These are phyloP conservation scores for Tetrastigma voinierianum DNA, from an alignment of 164 flowering plant genomes.

Conservation along the genomic window DNA sequence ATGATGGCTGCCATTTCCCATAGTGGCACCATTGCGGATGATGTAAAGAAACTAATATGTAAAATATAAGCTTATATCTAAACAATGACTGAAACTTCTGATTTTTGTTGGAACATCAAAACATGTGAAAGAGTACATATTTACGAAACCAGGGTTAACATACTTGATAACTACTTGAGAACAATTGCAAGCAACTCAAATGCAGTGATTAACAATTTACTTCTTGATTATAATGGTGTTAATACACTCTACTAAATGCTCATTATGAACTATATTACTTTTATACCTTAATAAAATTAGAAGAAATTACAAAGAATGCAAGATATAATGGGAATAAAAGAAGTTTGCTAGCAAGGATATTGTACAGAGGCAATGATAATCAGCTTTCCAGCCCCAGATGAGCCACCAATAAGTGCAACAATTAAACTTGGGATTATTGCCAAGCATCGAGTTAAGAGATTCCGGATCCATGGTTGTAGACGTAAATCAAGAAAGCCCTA, in stretches of 20 bases:
- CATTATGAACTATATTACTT: too few relatives aligned
- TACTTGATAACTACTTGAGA: too few relatives aligned
- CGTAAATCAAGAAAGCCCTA: constrained; percentile 90
- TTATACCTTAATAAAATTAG: background rate
- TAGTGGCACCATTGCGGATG: too few relatives aligned
- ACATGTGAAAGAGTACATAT: too few relatives aligned
- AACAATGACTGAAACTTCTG: background rate
- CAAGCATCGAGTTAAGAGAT: constrained; percentile 77
- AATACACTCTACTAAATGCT: too few relatives aligned
- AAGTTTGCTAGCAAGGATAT: background rate
- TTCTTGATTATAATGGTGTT: too few relatives aligned
- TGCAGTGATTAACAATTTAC: too few relatives aligned
- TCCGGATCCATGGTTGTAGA: constrained; percentile 78
- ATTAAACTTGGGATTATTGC: constrained; percentile 91
- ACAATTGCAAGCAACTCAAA: too few relatives aligned
- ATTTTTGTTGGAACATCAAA: background rate
- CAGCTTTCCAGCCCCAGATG: constrained; percentile 84
- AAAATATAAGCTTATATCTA: background rate
- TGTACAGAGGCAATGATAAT: constrained; percentile 89
- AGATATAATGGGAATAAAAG: background rate
- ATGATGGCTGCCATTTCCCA: too few relatives aligned
- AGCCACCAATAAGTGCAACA: constrained; percentile 87
- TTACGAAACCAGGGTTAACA: too few relatives aligned
- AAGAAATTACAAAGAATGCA: background rate
- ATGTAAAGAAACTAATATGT: too few relatives aligned